Conservation (phyloP, 1,284 basidiomycete species). For the Fomitopsis palustris region DNA sequence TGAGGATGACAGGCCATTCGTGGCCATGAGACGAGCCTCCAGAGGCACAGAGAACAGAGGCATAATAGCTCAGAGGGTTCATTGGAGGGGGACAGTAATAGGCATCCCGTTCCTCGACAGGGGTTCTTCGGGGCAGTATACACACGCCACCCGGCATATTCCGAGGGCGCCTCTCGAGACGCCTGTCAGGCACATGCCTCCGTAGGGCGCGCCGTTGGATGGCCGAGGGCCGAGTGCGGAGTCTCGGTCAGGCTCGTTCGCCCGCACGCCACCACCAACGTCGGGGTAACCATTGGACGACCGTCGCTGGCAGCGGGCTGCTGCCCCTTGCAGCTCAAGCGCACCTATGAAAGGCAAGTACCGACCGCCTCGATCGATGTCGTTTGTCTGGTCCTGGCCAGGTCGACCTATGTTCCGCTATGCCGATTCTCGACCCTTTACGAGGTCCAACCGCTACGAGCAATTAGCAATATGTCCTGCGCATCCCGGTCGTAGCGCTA, state of each 20-base stretch:
- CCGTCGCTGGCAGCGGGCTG: not conserved
- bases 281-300: not conserved
- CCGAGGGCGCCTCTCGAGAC: not conserved
- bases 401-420: slow-evolving; percentile 5
- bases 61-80: not conserved
- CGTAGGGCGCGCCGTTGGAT: not conserved
- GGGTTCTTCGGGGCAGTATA: too few species aligned
- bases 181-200: not conserved
- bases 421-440: slow-evolving; percentile 5
- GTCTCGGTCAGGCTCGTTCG: not conserved
- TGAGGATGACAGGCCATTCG: too few species aligned
- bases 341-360: not conserved
- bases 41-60: too few species aligned
- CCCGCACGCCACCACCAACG: not conserved
- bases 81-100: not conserved
- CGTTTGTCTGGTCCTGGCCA: slow-evolving; percentile 5
- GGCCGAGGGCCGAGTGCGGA: not conserved
- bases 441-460: slow-evolving; percentile 4
- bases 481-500: not conserved
- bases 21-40: too few species aligned
- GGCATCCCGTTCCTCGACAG: not conserved
- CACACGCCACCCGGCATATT: not conserved
- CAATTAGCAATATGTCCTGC: slow-evolving; percentile 2
- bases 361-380: slow-evolving; percentile 1
- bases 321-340: not conserved